A percentile compares a stretch with the other conserved stretches of the same genome.
Conservation (phyloP, 192 early-diverging fungal species). For the Gigaspora rosea region DNA sequence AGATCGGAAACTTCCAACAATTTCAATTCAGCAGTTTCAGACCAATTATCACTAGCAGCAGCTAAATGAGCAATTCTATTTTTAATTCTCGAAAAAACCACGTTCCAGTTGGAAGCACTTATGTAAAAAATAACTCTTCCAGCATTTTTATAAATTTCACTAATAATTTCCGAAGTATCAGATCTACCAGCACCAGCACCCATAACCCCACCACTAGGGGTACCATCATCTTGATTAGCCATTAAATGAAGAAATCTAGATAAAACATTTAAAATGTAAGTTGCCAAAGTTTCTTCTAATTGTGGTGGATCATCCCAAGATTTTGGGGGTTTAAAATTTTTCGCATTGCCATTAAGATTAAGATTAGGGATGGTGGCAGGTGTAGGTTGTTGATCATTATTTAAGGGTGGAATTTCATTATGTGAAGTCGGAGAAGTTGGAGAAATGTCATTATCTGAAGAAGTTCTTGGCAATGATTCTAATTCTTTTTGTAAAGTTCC, state of each 20-base stretch:
- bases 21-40: slow-evolving; percentile 79
- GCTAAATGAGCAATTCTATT: slow-evolving; percentile 64
- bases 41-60: slow-evolving; percentile 65
- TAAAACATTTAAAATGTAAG: slow-evolving; percentile 62
- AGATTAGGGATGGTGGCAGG: no score
- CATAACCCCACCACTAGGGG: slow-evolving; percentile 27
- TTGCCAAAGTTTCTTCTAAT: slow-evolving; percentile 72
- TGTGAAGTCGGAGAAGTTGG: no score
- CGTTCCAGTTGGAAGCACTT: slow-evolving; percentile 86
- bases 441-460: no score
- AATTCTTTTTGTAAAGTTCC: slow-evolving; percentile 7
- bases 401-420: no score
- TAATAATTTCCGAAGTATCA: slow-evolving; percentile 53
- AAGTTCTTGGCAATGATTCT: no score
- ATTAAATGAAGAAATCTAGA: slow-evolving; percentile 64
- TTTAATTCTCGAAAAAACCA: slow-evolving; percentile 74
- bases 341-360: neutral
- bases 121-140: slow-evolving; percentile 84
- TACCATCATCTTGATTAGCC: slow-evolving; percentile 44
- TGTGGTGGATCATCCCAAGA: slow-evolving; percentile 67
- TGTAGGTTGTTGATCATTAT: slow-evolving; percentile 1
- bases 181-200: neutral
- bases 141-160: slow-evolving; percentile 82
- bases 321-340: neutral
- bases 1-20: slow-evolving; percentile 85